Percentiles rank a stretch among this genome's conserved stretches.
These are phyloP conservation scores for Pichia thaimueangensis DNA, from an alignment of 805 yeast species.

Conservation along the genomic window DNA sequence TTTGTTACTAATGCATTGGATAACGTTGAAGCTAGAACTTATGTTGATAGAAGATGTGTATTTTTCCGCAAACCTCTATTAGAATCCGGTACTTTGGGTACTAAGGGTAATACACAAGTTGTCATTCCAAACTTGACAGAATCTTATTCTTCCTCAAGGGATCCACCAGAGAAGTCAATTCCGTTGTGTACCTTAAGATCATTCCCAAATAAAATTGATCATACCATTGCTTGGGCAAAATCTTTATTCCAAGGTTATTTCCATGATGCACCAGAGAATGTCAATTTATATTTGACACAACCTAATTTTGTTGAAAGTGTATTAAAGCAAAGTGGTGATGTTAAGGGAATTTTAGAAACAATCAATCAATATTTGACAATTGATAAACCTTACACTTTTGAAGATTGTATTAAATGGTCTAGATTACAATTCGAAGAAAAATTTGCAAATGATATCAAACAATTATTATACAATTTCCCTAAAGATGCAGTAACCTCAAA, in stretches of 20 bases:
- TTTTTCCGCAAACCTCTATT: slow-evolving; percentile 84
- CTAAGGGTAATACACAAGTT: slow-evolving; percentile 97
- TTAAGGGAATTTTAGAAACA: slow-evolving; percentile 78
- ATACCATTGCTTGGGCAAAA: slow-evolving; percentile 99
- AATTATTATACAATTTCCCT: slow-evolving; percentile 91
- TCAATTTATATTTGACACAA: slow-evolving; percentile 82
- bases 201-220: slow-evolving; percentile 97
- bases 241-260: slow-evolving; percentile 88
- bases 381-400: slow-evolving; percentile 82
- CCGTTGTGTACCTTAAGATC: slow-evolving; percentile 96
- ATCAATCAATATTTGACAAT: slow-evolving; percentile 61
- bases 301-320: slow-evolving; percentile 90
- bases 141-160: slow-evolving; percentile 92
- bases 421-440: slow-evolving; percentile 81
- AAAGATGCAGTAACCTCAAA: slow-evolving; percentile 82
- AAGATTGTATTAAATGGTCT: slow-evolving; percentile 95
- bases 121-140: slow-evolving; percentile 91
- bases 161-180: slow-evolving; percentile 97
- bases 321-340: slow-evolving; percentile 87
- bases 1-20: slow-evolving; percentile 95
- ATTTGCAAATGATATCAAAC: slow-evolving; percentile 80
- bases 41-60: slow-evolving; percentile 95
- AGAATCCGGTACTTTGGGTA: slow-evolving; percentile 96
- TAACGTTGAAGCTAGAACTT: slow-evolving; percentile 95
- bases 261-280: slow-evolving; percentile 87